These are phyloP conservation scores for Aspergillus aculeatus DNA, from an alignment of 2,329 filamentous ascomycete species.

Conservation along the genomic window DNA sequence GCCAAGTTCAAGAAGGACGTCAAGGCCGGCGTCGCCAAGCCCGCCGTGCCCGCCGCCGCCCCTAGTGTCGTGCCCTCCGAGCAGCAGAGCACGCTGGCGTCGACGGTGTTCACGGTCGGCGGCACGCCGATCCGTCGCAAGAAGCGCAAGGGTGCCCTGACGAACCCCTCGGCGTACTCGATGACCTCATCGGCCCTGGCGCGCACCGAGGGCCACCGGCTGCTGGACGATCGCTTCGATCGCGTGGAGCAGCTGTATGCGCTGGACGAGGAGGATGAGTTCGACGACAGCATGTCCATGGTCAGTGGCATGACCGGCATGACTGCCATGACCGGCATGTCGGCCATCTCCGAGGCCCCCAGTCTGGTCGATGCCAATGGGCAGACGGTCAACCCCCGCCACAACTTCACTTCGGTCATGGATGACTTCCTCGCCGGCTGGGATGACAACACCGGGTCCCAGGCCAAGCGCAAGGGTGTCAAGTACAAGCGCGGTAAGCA, in stretches of 20 bases:
- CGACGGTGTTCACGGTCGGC: slow-evolving; percentile 58
- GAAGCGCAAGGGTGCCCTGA: slow-evolving; percentile 93
- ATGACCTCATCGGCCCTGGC: slow-evolving; percentile 88
- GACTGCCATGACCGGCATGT: slow-evolving; percentile 62
- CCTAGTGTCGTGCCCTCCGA: slow-evolving; percentile 40
- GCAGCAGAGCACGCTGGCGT: slow-evolving; percentile 45
- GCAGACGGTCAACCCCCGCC: slow-evolving; percentile 58
- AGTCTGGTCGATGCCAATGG: slow-evolving; percentile 45
- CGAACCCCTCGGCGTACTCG: slow-evolving; percentile 80
- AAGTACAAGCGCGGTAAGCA: slow-evolving; percentile 69
- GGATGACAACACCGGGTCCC: slow-evolving; percentile 44
- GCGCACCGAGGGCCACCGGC: slow-evolving; percentile 79
- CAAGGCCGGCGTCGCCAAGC: slow-evolving; percentile 37
- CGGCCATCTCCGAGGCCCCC: slow-evolving; percentile 62
- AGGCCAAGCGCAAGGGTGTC: slow-evolving; percentile 44
- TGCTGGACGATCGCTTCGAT: slow-evolving; percentile 89
- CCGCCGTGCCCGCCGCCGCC: slow-evolving; percentile 37
- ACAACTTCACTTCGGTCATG: slow-evolving; percentile 85
- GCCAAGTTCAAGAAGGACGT: slow-evolving; percentile 86
- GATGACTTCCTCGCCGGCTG: slow-evolving; percentile 81
- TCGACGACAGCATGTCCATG: slow-evolving; percentile 54
- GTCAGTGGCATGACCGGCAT: slow-evolving; percentile 49
- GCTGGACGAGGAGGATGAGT: slow-evolving; percentile 56
- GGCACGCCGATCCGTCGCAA: slow-evolving; percentile 68
- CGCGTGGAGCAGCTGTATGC: slow-evolving; percentile 80